These are phyloP conservation scores for Ustilago tritici DNA, from an alignment of 1,284 basidiomycete genomes.

Conservation along the genomic window DNA sequence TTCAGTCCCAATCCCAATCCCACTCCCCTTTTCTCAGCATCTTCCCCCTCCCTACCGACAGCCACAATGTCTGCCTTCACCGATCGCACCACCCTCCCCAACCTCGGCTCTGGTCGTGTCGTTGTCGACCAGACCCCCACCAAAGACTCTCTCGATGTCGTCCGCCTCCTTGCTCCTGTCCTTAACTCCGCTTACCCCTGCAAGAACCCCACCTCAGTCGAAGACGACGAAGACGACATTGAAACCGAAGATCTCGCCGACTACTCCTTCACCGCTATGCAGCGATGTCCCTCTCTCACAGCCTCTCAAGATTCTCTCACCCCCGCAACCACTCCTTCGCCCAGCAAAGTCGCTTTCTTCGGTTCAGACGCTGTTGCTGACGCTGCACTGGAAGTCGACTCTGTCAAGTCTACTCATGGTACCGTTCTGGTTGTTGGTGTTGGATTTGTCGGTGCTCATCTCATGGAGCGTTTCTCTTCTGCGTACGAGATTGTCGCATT, in stretches of 20 bases:
- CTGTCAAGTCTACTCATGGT: slow-evolving; percentile 20
- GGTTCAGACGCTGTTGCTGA: neutral
- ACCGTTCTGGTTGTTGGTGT: slow-evolving; percentile 37
- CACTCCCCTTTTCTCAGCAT: neutral
- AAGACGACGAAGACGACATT: slow-evolving; percentile 16
- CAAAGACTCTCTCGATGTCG: slow-evolving; percentile 20
- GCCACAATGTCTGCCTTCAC: slow-evolving; percentile 20
- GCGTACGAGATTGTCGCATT: slow-evolving; percentile 38
- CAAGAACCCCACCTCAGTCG: neutral
- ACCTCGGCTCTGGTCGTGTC: slow-evolving; percentile 13
- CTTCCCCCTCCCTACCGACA: neutral
- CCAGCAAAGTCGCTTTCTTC: slow-evolving; percentile 22
- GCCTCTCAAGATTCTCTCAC: slow-evolving; percentile 32
- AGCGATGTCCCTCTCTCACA: slow-evolving; percentile 36
- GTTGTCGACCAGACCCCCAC: slow-evolving; percentile 17
- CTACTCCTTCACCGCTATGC: slow-evolving; percentile 22
- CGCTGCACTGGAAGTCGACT: slow-evolving; percentile 7
- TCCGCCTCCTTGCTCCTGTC: slow-evolving; percentile 17
- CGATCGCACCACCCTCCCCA: slow-evolving; percentile 19
- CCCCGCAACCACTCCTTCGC: slow-evolving; percentile 28
- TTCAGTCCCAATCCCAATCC: no score
- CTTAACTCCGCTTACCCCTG: slow-evolving; percentile 15
- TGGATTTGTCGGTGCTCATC: slow-evolving; percentile 40
- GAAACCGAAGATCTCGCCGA: slow-evolving; percentile 17
- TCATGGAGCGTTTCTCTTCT: slow-evolving; percentile 41